Base-by-base conservation (phyloP, 2,329 filamentous ascomycete genomes). In the Colletotrichum incanum region DNA sequence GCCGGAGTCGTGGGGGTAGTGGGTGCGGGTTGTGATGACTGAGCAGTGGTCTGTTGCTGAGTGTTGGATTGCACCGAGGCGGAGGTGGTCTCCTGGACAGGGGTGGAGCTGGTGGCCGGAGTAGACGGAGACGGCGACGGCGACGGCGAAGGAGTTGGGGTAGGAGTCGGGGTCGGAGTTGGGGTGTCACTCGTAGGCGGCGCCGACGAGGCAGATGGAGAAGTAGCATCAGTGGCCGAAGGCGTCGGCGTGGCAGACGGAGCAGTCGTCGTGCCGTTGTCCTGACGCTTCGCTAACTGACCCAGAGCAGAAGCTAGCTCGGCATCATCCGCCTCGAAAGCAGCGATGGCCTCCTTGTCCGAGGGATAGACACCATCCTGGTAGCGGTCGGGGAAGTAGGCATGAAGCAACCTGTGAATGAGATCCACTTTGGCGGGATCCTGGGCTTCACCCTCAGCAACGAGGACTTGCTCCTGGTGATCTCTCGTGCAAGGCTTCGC, bases 341-440 rank as follows among this genome's bases (percentile, higher is more conserved):
- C 89, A 79, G 93, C 89, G 66, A 93, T 85, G 34, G 91, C 91
- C 14, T 87, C 84, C 75, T 86, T 86, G 77, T 93, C 92, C 74
- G 90, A 89, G 74, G 89, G 86, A 79, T 91, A 93, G 67, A 93
- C 87, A 71, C 92, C 92, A 78, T 93, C 88, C 78, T 90, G 88
- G 82, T 91, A 94, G 77, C 89, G 89, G 59, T 87, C 86, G 56
- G 89, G 87, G 65, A 91, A 84, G 76, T 91, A 87, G 73, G 86
- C 84, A 79, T 93, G 91, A 41, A 95, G 85, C 65, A 93, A 88
- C 58, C 88, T 87, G 79, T 94, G 91, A 65, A 95, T 84, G 52
- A 89, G 86, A 60, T 89, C 85, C 66, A 87, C 86, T 28, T 91
- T 89, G 67, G 92, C 82, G 39, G 70, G 62, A 16, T 66, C 52